phyloP scores from a whole-genome alignment of 345 rosid genomes.

The Lepidium didymum region DNA sequence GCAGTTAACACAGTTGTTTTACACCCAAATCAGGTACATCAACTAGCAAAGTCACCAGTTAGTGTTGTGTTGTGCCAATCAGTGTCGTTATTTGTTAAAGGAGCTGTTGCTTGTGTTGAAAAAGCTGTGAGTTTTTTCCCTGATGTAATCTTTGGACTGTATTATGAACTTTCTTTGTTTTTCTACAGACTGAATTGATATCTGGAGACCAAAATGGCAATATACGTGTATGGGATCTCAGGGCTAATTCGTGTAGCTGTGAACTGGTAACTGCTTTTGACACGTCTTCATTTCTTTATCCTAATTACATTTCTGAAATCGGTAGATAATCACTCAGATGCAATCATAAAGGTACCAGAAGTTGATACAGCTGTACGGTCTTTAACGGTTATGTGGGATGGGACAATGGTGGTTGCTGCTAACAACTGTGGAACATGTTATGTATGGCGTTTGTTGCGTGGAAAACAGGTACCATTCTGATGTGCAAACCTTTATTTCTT shows the following conservation, averaged over 20 bases:
- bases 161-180: neutral
- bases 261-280: slow-evolving; percentile 52
- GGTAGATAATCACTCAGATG: neutral
- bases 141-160: neutral
- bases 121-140: neutral
- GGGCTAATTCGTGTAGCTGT: slow-evolving; percentile 93
- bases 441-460: slow-evolving; percentile 83
- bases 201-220: slow-evolving; percentile 97
- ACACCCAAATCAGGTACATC: slow-evolving; percentile 89
- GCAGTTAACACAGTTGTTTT: slow-evolving; percentile 92
- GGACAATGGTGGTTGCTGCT: slow-evolving; percentile 95
- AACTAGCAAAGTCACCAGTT: neutral
- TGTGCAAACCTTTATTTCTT: neutral
- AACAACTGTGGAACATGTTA: slow-evolving; percentile 90
- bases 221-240: slow-evolving; percentile 96
- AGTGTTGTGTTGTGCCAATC: neutral
- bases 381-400: slow-evolving; percentile 92
- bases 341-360: slow-evolving; percentile 34
- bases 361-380: slow-evolving; percentile 91
- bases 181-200: slow-evolving; percentile 78
- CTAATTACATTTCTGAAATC: neutral
- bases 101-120: neutral
- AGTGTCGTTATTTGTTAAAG: neutral
- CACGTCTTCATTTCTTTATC: neutral
- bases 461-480: slow-evolving; percentile 48